phyloP scores from a whole-genome alignment of 306 rosid species.

The Begonia fuchsioides region DNA sequence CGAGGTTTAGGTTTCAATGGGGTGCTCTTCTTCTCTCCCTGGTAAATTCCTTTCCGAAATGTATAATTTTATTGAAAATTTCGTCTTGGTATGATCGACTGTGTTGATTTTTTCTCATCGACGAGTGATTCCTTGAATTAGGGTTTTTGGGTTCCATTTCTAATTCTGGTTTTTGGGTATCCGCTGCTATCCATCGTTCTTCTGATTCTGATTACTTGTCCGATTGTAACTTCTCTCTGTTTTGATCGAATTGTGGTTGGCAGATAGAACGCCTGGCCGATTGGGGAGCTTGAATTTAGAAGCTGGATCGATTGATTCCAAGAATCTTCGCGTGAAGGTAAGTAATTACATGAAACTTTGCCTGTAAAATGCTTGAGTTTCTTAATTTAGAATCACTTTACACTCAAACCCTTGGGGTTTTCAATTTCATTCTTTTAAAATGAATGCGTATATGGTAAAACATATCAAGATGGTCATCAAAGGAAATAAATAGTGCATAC shows the following conservation, averaged over 20 bases:
- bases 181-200: constrained; percentile 6
- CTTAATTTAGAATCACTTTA: too few relatives aligned
- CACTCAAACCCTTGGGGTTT: neutral
- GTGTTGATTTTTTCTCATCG: neutral
- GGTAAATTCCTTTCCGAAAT: constrained; percentile 21
- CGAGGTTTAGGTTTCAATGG: constrained; percentile 44
- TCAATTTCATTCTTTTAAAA: neutral
- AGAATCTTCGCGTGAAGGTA: constrained; percentile 91
- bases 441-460: too few relatives aligned
- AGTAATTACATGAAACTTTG: constrained; percentile 17
- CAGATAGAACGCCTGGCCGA: constrained; percentile 63
- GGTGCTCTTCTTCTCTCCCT: constrained; percentile 72
- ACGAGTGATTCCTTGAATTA: neutral
- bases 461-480: too few relatives aligned
- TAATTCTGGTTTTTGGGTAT: neutral
- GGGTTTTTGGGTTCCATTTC: neutral
- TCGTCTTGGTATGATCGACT: too few relatives aligned
- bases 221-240: too few relatives aligned
- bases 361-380: neutral
- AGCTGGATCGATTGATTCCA: constrained; percentile 52
- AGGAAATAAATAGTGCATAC: neutral
- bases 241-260: neutral
- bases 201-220: too few relatives aligned
- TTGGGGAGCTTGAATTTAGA: constrained; percentile 44
- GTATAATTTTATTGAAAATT: too few relatives aligned